phyloP scores from a whole-genome alignment of 2,329 filamentous ascomycete species.

The Westerdykella aurantiaca region DNA sequence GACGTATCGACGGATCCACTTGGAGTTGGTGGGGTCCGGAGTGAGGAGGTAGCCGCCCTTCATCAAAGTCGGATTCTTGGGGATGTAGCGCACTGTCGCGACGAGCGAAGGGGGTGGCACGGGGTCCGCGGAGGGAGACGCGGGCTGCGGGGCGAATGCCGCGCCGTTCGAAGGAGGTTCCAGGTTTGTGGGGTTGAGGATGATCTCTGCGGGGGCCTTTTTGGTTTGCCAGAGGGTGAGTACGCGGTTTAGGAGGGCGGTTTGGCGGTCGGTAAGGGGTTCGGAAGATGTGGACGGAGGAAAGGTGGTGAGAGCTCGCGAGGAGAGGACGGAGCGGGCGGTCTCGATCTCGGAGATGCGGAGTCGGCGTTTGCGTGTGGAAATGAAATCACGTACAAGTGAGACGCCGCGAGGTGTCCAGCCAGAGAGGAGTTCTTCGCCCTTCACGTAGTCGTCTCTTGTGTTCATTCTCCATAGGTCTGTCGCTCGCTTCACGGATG shows the following conservation, averaged over 20 bases:
- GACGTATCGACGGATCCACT: conserved; percentile 89
- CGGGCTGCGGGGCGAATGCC: conserved; percentile 37
- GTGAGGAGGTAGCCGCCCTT: conserved; percentile 86
- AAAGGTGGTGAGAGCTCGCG: conserved; percentile 36
- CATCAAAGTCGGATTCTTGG: conserved; percentile 66
- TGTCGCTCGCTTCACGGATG: conserved; percentile 82
- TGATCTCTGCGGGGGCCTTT: conserved; percentile 40
- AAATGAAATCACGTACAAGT: conserved; percentile 80
- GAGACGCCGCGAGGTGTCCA: conserved; percentile 91
- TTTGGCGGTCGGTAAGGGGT: conserved; percentile 32
- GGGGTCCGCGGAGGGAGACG: conserved; percentile 30
- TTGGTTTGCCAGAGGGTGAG: conserved; percentile 58
- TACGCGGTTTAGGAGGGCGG: conserved; percentile 46
- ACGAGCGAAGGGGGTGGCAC: conserved; percentile 57
- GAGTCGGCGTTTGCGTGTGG: conserved; percentile 64
- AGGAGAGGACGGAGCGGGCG: conserved; percentile 60
- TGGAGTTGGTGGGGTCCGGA: conserved; percentile 71
- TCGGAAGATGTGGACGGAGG: conserved; percentile 11
- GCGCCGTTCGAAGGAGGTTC: conserved; percentile 62
- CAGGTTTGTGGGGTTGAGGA: conserved; percentile 50
- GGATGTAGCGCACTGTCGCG: conserved; percentile 68
- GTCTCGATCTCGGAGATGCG: conserved; percentile 76
- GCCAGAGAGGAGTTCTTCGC: conserved; percentile 75
- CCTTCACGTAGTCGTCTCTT: conserved; percentile 90
- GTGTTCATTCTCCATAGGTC: conserved; percentile 97